phyloP scores from a whole-genome alignment of 352 stramenopile species.

The Proteromonas lacertae region DNA sequence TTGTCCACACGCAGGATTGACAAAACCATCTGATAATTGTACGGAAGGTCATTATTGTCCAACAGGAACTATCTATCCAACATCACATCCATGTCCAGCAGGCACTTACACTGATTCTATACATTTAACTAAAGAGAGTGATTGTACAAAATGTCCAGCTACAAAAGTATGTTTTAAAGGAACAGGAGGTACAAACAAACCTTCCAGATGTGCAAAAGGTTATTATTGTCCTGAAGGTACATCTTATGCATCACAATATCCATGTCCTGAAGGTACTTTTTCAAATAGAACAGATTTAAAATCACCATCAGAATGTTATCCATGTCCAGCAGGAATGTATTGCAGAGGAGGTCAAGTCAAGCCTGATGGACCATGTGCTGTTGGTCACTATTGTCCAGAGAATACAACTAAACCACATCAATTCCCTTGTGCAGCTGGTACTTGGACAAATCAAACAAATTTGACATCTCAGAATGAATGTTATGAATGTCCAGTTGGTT shows the following conservation, averaged over 20 bases:
- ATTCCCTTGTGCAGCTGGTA: constrained; percentile 29
- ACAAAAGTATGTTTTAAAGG: constrained; percentile 22
- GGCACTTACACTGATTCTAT: constrained; percentile 29
- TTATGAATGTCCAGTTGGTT: constrained; percentile 24
- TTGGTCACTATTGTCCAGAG: constrained; percentile 7
- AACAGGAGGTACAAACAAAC: not conserved
- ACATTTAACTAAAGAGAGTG: constrained; percentile 19
- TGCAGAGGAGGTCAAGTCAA: constrained; percentile 14
- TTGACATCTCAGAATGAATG: constrained; percentile 28
- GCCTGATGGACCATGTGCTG: constrained; percentile 4
- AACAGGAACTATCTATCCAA: constrained; percentile 18
- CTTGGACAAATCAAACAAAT: constrained; percentile 19
- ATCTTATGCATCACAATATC: constrained; percentile 19
- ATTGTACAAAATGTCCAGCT: constrained; percentile 33
- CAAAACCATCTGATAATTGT: constrained; percentile 9
- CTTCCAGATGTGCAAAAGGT: constrained; percentile 4
- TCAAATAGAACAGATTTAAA: constrained; percentile 21
- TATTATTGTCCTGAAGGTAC: constrained; percentile 15
- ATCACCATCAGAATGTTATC: constrained; percentile 23
- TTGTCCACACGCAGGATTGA: constrained; percentile 24
- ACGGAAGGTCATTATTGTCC: constrained; percentile 18
- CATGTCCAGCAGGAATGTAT: constrained; percentile 29
- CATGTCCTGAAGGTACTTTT: constrained; percentile 31
- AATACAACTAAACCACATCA: constrained; percentile 4
- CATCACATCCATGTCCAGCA: constrained; percentile 35